These are phyloP conservation scores for Solanum medicagineum DNA, from an alignment of 257 asterid species.

Conservation along the genomic window DNA sequence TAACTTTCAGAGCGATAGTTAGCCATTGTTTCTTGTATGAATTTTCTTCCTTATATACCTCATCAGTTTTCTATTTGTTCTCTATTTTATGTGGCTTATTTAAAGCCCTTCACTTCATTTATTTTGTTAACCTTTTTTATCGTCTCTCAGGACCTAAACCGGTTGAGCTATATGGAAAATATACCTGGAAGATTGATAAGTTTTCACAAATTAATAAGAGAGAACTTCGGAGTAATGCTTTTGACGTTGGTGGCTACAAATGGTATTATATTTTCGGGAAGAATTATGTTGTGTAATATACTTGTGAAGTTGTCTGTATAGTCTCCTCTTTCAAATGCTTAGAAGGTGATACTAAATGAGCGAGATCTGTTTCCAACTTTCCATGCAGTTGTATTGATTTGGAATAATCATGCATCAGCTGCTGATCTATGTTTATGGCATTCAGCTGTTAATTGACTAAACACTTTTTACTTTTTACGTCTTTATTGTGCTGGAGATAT, in stretches of 20 bases:
- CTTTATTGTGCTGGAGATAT: background rate
- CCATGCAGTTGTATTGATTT: background rate
- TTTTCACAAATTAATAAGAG: slow-evolving; percentile 41
- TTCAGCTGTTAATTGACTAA: background rate
- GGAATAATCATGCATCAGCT: background rate
- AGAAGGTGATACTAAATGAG: background rate
- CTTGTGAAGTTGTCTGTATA: background rate
- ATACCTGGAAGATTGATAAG: slow-evolving; percentile 43
- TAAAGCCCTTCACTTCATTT: background rate
- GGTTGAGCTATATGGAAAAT: slow-evolving; percentile 23
- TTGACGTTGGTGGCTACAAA: slow-evolving; percentile 38
- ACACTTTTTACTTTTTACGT: background rate
- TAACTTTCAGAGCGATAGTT: background rate
- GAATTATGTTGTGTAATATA: background rate
- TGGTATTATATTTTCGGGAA: slow-evolving; percentile 18
- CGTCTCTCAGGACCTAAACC: slow-evolving; percentile 25
- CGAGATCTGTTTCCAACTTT: background rate
- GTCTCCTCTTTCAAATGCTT: background rate
- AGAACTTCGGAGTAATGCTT: slow-evolving; percentile 36
- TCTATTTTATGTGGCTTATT: background rate
- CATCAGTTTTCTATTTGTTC: background rate
- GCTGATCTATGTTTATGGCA: background rate
- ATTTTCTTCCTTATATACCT: background rate
- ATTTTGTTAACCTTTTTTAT: background rate
- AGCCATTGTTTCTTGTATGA: background rate